Evolutionary conservation across 2,329 filamentous ascomycete species (phyloP), one percentile per base, ranked within the genome.

Genomic region (Colletotrichum agaves): DNA sequence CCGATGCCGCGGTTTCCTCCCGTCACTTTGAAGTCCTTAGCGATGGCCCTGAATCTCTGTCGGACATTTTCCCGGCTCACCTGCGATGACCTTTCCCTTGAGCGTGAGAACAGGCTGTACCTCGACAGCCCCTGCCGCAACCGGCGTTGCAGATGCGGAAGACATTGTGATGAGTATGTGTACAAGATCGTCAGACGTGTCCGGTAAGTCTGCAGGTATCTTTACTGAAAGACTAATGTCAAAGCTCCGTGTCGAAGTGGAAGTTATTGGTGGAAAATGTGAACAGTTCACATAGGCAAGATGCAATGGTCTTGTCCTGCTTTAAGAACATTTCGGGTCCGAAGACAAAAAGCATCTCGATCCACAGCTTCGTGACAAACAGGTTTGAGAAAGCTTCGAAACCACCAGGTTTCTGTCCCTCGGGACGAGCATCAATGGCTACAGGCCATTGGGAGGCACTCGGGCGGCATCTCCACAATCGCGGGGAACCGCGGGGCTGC

Each of bases 1-100:
- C 81, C 82, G 49, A 83, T 83, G 60, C 82, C 78, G 69, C 80
- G 78, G 72, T 82, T 81, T 37, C 79, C 80, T 17, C 80, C 80
- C 4, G 80, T 82, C 65, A 82, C 78, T 73, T 69, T 39, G 10
- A 37, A 15, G 6, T 7, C 12, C 3, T 37, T 15, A 37, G 13
- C 13, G 12, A 4, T 27, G 27, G 2, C 6, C 27, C 8, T 6
- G 6, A 27, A 27, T 7, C 2, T 27, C 3, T 27, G 27, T 7
- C 27, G 27, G 27, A 8, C 5, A 27, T 7, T 27, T 8, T 12
- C 7, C 3, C 4, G 10, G 7, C 75, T 60, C 72, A 79, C 78
- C 78, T 23, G 78, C 74, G 58, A 80, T 80, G 69, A 80, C 75
- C 65, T 81, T 81, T 71, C 74, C 73, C 41, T 76, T 74, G 8